Percentiles rank a stretch among this genome's conserved stretches.
Conservation (phyloP, 2,329 filamentous ascomycete genomes). For the Incumbomyces lentus region DNA sequence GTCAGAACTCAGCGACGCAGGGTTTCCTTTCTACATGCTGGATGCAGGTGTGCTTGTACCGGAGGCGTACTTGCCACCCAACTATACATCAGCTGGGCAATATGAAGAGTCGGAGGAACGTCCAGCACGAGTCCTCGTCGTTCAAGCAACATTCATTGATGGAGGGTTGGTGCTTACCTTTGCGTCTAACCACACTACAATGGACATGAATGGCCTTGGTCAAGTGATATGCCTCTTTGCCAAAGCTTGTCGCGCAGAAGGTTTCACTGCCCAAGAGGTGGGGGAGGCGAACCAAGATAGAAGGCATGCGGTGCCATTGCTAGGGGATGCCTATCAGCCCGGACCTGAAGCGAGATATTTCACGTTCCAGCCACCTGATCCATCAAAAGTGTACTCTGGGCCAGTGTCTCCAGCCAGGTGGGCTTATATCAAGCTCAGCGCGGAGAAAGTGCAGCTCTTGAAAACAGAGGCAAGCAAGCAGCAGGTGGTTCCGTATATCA, state of each 20-base stretch:
- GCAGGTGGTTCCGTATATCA: slow-evolving; percentile 29
- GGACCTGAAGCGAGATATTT: slow-evolving; percentile 11
- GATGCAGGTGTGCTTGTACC: slow-evolving; percentile 37
- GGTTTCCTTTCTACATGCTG: slow-evolving; percentile 41
- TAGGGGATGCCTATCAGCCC: slow-evolving; percentile 29
- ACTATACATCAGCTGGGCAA: slow-evolving; percentile 16
- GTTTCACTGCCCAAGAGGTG: slow-evolving; percentile 38
- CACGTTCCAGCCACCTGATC: slow-evolving; percentile 3
- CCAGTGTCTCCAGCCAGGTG: neutral
- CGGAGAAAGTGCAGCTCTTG: neutral
- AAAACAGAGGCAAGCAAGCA: neutral
- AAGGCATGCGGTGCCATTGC: slow-evolving; percentile 29
- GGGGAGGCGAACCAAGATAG: slow-evolving; percentile 33
- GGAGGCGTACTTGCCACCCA: slow-evolving; percentile 30
- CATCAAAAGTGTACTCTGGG: slow-evolving; percentile 10
- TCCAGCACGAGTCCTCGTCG: slow-evolving; percentile 33
- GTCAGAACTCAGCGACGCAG: slow-evolving; percentile 27
- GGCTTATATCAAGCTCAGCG: neutral
- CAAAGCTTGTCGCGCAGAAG: slow-evolving; percentile 39
- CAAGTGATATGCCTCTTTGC: slow-evolving; percentile 38
- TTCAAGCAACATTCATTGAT: slow-evolving; percentile 41
- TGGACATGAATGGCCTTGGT: slow-evolving; percentile 44
- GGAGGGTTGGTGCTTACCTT: slow-evolving; percentile 43
- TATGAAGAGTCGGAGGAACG: neutral
- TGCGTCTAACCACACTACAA: slow-evolving; percentile 38